These are phyloP conservation scores for Paecilomyces sp. DNA, from an alignment of 2,329 filamentous ascomycete genomes.

Conservation along the genomic window DNA sequence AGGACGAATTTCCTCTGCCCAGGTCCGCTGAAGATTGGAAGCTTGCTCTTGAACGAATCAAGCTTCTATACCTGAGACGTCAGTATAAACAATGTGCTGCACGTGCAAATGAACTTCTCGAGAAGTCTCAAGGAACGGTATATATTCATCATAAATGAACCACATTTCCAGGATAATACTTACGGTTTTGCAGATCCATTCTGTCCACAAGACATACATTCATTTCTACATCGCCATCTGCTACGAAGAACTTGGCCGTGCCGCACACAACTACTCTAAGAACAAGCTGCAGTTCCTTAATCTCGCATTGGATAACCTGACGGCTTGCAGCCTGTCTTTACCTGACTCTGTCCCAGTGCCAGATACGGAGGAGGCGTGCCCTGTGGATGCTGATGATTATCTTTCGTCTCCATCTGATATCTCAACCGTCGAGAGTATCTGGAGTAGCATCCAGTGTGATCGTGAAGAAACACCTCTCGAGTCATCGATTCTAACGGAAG, in stretches of 20 bases:
- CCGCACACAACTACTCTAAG: slow-evolving; percentile 39
- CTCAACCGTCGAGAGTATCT: background rate
- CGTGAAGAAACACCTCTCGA: background rate
- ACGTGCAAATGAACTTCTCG: slow-evolving; percentile 23
- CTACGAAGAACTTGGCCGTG: slow-evolving; percentile 40
- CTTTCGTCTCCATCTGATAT: background rate
- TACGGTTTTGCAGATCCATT: slow-evolving; percentile 19
- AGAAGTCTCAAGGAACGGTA: slow-evolving; percentile 18
- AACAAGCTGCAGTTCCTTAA: slow-evolving; percentile 37
- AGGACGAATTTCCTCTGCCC: background rate
- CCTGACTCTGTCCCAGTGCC: slow-evolving; percentile 9
- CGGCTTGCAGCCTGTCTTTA: slow-evolving; percentile 22
- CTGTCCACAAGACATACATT: slow-evolving; percentile 32
- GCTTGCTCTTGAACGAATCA: slow-evolving; percentile 23
- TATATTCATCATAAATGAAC: slow-evolving; percentile 3
- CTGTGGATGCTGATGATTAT: background rate
- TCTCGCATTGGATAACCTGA: slow-evolving; percentile 34
- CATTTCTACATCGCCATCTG: slow-evolving; percentile 41
- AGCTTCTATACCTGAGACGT: slow-evolving; percentile 26
- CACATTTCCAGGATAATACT: background rate
- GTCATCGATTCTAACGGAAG: background rate
- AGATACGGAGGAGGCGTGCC: background rate
- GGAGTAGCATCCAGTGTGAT: background rate
- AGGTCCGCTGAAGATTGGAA: slow-evolving; percentile 25
- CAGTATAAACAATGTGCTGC: slow-evolving; percentile 36